These are phyloP conservation scores for Inga oerstediana DNA, from an alignment of 306 rosid species.

Conservation along the genomic window DNA sequence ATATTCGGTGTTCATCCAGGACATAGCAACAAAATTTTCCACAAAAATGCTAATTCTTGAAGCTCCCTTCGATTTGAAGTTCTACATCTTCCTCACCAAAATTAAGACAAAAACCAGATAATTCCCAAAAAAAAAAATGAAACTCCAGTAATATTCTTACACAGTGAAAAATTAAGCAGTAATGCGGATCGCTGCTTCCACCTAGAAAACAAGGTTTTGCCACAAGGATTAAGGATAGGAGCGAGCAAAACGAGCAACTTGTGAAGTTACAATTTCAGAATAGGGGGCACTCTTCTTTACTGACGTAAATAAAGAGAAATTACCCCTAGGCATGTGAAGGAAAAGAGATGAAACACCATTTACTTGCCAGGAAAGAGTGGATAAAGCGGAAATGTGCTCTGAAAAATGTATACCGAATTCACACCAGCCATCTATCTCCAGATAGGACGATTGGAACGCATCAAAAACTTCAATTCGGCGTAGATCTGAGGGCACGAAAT, in stretches of 20 bases:
- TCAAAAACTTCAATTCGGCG: conserved; percentile 7
- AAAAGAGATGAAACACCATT: not conserved
- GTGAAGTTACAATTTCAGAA: not conserved
- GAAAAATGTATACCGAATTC: conserved; percentile 8
- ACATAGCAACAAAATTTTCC: not conserved
- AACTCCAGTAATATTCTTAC: not conserved
- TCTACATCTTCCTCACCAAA: not conserved
- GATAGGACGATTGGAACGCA: not conserved
- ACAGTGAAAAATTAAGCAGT: conserved; percentile 11
- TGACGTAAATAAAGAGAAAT: not conserved
- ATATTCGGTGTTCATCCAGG: not conserved
- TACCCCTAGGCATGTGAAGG: not conserved
- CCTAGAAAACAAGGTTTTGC: conserved; percentile 19
- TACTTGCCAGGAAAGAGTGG: not conserved
- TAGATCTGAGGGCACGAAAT: conserved; percentile 40
- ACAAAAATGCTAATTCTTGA: not conserved
- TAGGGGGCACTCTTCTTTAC: not conserved
- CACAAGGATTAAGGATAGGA: not conserved
- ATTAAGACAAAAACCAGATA: not conserved
- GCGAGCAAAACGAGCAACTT: not conserved
- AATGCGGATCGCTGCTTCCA: conserved; percentile 13
- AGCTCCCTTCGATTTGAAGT: not conserved
- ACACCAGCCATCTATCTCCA: not conserved
- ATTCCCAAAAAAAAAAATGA: not conserved
- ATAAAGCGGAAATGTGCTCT: conserved; percentile 23